Evolutionary conservation across 73 alveolate species (phyloP), one percentile per base, ranked within the genome.

Genomic region (Paramecium sonneborni): DNA sequence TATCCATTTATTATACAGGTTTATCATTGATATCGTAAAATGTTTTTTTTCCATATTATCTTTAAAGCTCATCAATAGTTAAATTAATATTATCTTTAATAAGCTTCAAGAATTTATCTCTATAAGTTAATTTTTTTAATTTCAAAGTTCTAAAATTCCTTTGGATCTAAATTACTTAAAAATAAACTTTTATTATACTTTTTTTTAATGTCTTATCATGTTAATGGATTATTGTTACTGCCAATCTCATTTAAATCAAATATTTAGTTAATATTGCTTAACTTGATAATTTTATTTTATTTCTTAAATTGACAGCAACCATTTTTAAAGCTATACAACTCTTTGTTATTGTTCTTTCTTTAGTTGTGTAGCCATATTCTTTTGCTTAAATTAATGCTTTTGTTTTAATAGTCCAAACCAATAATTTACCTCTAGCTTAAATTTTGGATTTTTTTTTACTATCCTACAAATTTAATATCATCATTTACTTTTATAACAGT

Each of bases 341-440:
- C 32, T 74, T 74, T 2, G 58, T 34, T 14, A 74, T 5, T 34
- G 87, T 74, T 74, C 87, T 34, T 39, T 74, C 87, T 21, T 37
- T 74, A 34, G 55, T 21, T 10, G 87, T 74, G 7, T 74, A 28
- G 5, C 87, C 87, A 35, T 74, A 74, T 74, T 74, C 87, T 74
- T 74, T 74, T 3, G 87, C 87, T 39, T 7, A 37, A 15, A 74
- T 74, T 20, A 74, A 74, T 8, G 87, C 44, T 74, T 74, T 74
- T 1, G 87, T 74, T 39, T 74, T 74, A 12, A 74, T 34, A 6
- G 87, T 37, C 87, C 87, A 74, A 37, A 39, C 87, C 34, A 74
- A 28, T 20, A 74, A 37, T 74, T 39, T 74, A 0, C 87, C 87
- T 74, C 57, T 34, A 10, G 87, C 87, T 39, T 28, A 32, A 2